A percentile compares a stretch with the other conserved stretches of the same genome.
phyloP scores from a whole-genome alignment of 2,329 filamentous ascomycete species.

The Penicillium sp. region DNA sequence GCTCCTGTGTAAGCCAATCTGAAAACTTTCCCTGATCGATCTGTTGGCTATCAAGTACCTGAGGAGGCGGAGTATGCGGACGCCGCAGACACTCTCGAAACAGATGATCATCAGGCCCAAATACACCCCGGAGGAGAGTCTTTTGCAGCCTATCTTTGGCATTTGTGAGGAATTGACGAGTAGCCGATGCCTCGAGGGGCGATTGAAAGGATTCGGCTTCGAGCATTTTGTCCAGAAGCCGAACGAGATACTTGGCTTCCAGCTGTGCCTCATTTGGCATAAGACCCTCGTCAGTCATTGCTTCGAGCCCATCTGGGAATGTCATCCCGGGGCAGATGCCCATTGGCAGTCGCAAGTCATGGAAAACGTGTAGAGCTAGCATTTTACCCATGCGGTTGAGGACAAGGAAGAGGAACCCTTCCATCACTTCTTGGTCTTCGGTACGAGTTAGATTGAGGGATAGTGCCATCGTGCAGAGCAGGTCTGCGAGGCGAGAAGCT shows the following conservation, averaged over 20 bases:
- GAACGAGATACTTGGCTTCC: conserved; percentile 39
- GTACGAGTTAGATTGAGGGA: conserved; percentile 26
- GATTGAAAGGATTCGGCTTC: conserved; percentile 6
- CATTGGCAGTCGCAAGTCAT: conserved; percentile 29
- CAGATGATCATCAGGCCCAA: conserved; percentile 34
- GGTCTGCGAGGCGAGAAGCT: conserved; percentile 20
- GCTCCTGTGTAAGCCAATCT: conserved; percentile 55
- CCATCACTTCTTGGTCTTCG: conserved; percentile 36
- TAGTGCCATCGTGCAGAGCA: conserved; percentile 31
- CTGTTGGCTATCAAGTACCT: conserved; percentile 9
- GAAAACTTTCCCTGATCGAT: conserved; percentile 37
- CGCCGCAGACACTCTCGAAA: conserved; percentile 31
- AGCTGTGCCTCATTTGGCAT: conserved; percentile 27
- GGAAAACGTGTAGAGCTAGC: conserved; percentile 41
- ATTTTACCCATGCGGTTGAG: conserved; percentile 41
- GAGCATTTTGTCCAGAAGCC: conserved; percentile 33
- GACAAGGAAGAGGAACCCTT: conserved; percentile 41
- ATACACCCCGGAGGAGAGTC: conserved; percentile 43
- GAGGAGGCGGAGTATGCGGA: conserved; percentile 19
- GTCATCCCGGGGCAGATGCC: conserved; percentile 27
- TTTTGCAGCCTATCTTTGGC: conserved; percentile 37
- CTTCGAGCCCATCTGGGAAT: conserved; percentile 32
- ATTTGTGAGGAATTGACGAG: conserved; percentile 17
- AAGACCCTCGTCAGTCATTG: conserved; percentile 21
- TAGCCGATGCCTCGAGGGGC: not conserved